A percentile compares a stretch with the other conserved stretches of the same genome.
Evolutionary conservation across 805 yeast species (phyloP).

Genomic region (Kregervanrija fluxuum): DNA sequence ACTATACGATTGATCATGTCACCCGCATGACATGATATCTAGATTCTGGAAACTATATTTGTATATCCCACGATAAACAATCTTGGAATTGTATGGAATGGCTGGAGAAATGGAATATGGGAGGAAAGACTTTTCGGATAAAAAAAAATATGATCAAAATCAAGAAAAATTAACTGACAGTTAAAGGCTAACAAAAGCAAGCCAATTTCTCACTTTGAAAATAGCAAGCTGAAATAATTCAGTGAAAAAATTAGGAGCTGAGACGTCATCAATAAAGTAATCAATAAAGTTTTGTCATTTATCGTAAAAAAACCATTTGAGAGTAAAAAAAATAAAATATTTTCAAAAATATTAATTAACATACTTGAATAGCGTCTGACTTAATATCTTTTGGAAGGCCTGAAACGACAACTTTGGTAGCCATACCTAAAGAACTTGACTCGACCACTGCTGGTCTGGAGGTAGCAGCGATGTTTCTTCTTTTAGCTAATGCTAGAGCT

Average conservation of each 20-base stretch:
- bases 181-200: no score
- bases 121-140: no score
- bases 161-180: no score
- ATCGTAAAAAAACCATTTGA: neutral
- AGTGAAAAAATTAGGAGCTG: neutral
- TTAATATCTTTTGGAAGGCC: conserved; percentile 71
- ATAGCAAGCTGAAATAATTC: neutral
- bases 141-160: no score
- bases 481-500: conserved; percentile 1
- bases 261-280: no score
- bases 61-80: neutral
- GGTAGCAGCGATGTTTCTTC: conserved; percentile 2
- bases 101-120: neutral
- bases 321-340: conserved; percentile 1
- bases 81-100: neutral
- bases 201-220: no score
- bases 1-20: no score
- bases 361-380: conserved; percentile 36
- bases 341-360: conserved; percentile 4
- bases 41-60: no score
- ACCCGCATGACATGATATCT: no score
- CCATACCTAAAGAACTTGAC: conserved; percentile 34
- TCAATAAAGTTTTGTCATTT: no score
- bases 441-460: conserved; percentile 8
- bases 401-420: conserved; percentile 72